Evolutionary conservation across 2,329 filamentous ascomycete species (phyloP), one percentile per base, ranked within the genome.

Genomic region (Gaeumannomyces sp.): DNA sequence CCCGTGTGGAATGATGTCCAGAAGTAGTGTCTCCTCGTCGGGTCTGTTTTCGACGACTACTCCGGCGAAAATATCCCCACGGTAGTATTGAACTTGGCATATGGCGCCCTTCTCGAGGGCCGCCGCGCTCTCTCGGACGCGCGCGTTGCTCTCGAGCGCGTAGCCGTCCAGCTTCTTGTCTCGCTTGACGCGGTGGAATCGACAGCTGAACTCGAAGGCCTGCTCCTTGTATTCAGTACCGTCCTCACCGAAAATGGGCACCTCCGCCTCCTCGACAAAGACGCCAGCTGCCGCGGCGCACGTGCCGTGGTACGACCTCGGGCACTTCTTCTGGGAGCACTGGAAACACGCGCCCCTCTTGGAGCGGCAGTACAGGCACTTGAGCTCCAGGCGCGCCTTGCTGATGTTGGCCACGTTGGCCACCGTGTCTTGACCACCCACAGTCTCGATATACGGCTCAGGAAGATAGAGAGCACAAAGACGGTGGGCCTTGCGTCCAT

Each of bases 281-380:
- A 97, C 93, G 65, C 95, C 95, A 50, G 93, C 94, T 28, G 94
- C 89, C 10, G 93, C 89, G 3, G 95, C 95, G 74, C 95, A 99
- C 1, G 93, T 98, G 22, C 94, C 91, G 74, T 99, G 95, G 76
- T 97, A 99, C 11, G 94, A 90, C 68, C 95, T 84, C 4, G 92
- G 90, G 72, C 95, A 99, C 75, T 97, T 98, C 80, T 93, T 94
- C 70, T 92, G 89, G 1, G 92, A 96, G 77, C 95, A 99, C 76
- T 98, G 94, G 78, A 99, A 96, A 77, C 94, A 97, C 22, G 92
- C 92, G n/a, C 95, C 95, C 65, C 90, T 91, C 76, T 95, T 96
- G 38, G 93, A 96, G 45, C 93, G 91, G 74, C 95, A 99, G 78
- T 92, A 97, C 67, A 96, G 87, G 76, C 95, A 99, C 76, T 96